Conservation (phyloP, 441 rosid species). For the Macaranga tanarius region DNA sequence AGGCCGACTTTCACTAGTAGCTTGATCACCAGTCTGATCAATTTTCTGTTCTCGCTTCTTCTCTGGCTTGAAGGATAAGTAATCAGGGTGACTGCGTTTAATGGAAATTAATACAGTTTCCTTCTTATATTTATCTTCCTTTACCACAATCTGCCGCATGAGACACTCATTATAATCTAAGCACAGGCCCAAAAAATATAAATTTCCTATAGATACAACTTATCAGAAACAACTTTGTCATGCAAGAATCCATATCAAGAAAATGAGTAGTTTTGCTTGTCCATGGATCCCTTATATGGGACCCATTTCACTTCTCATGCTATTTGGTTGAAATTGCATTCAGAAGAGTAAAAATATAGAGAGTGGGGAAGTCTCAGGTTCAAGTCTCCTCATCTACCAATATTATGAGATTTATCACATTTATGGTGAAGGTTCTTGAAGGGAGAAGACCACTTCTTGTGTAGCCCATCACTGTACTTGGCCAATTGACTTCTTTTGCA, state of each 20-base stretch:
- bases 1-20: constrained; percentile 38
- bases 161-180: constrained; percentile 16
- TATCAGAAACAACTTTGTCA: background rate
- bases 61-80: constrained; percentile 75
- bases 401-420: too few relatives aligned
- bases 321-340: background rate
- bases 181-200: background rate
- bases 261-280: background rate
- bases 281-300: background rate
- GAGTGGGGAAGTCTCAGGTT: too few relatives aligned
- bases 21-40: constrained; percentile 43
- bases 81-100: constrained; percentile 63
- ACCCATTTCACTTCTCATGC: background rate
- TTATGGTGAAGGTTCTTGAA: too few relatives aligned
- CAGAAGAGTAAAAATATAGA: background rate
- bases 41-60: constrained; percentile 54
- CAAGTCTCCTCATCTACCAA: too few relatives aligned
- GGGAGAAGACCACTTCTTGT: background rate
- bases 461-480: background rate
- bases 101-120: constrained; percentile 66
- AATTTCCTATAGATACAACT: background rate
- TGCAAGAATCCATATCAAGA: background rate
- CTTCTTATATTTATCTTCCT: constrained; percentile 91
- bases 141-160: constrained; percentile 57
- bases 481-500: too few relatives aligned